Evolutionary conservation across 768 basidiomycete species (phyloP).

Genomic region (Mycena galopus): DNA sequence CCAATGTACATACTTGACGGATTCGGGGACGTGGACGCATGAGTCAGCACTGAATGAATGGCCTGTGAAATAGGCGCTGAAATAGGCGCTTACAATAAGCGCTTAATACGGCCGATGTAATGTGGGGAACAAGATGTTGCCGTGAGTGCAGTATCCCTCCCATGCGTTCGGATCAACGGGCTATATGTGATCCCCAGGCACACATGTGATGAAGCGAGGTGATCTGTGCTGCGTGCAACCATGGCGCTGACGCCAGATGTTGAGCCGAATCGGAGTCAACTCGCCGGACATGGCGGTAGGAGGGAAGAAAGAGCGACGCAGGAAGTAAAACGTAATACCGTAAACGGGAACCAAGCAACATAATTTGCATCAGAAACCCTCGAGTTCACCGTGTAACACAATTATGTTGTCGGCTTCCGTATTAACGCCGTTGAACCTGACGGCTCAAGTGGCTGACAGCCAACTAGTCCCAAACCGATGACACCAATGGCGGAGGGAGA

Average conservation of each 20-base stretch:
- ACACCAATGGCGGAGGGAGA: background rate
- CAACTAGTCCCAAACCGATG: background rate
- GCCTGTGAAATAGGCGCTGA: too few relatives aligned
- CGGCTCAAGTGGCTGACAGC: background rate
- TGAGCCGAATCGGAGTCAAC: background rate
- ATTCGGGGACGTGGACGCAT: too few relatives aligned
- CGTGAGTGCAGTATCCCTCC: too few relatives aligned
- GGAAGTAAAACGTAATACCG: background rate
- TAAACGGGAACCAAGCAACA: background rate
- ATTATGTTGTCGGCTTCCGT: background rate
- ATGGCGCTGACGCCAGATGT: too few relatives aligned
- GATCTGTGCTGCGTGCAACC: too few relatives aligned
- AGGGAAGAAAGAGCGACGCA: background rate
- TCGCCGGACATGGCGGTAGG: background rate
- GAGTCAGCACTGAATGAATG: too few relatives aligned
- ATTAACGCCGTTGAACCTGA: background rate
- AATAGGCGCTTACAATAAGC: too few relatives aligned
- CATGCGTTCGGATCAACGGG: too few relatives aligned
- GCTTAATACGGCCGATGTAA: too few relatives aligned
- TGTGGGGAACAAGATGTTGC: too few relatives aligned
- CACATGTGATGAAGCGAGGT: too few relatives aligned
- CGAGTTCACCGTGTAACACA: background rate
- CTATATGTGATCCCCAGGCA: background rate
- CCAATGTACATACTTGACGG: too few relatives aligned
- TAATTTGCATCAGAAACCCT: background rate